Evolutionary conservation across 768 basidiomycete species (phyloP).

Genomic region (Lactarius trivialis): DNA sequence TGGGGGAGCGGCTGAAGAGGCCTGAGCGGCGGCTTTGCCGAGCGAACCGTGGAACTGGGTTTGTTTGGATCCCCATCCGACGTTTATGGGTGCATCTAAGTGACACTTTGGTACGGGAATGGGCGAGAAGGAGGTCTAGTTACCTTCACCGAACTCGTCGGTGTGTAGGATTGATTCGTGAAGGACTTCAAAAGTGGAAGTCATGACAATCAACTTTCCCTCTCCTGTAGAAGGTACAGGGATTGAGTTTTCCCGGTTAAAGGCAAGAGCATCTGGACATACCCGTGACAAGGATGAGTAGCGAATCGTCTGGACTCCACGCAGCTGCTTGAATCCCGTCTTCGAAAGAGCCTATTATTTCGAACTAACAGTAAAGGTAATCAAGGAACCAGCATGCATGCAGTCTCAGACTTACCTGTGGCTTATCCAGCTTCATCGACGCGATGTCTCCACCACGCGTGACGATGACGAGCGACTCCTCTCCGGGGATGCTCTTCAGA

Average conservation of each 20-base stretch:
- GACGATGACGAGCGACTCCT: conserved; percentile 57
- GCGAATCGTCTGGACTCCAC: conserved; percentile 90
- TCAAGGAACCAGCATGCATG: background rate
- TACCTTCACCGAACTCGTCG: conserved; percentile 82
- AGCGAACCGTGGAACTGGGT: conserved; percentile 97
- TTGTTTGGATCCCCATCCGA: conserved; percentile 95
- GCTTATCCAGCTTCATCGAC: conserved; percentile 47
- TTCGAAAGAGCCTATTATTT: conserved; percentile 84
- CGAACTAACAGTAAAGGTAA: conserved; percentile 39
- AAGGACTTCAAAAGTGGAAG: conserved; percentile 79
- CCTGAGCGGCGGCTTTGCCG: conserved; percentile 76
- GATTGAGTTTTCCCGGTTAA: background rate
- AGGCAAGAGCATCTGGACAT: conserved; percentile 13
- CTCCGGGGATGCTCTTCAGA: conserved; percentile 57
- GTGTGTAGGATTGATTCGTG: conserved; percentile 70
- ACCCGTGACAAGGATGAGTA: conserved; percentile 82
- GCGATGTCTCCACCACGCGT: conserved; percentile 80
- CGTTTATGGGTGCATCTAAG: conserved; percentile 82
- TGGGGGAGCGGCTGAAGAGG: conserved; percentile 31
- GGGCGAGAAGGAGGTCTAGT: background rate
- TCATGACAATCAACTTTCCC: conserved; percentile 82
- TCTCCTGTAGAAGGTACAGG: conserved; percentile 40
- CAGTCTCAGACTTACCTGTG: conserved; percentile 34
- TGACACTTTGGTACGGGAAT: background rate
- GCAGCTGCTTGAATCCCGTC: conserved; percentile 72